Conservation (phyloP, 306 rosid species). For the Oxytropis ochrocephala region DNA sequence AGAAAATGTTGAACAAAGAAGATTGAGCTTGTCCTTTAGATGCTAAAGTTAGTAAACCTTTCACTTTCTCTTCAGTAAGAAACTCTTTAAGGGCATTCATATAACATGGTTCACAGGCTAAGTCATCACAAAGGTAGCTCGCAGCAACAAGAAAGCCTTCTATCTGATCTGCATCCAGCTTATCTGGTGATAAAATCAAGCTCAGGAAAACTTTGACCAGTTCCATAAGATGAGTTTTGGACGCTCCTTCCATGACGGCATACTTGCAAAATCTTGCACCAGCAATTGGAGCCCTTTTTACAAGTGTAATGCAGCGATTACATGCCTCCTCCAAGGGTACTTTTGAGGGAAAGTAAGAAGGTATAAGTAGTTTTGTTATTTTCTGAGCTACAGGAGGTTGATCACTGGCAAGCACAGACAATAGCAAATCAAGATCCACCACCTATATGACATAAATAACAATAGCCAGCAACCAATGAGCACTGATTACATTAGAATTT, state of each 20-base stretch:
- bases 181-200: slow-evolving; percentile 49
- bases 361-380: slow-evolving; percentile 69
- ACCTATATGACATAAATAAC: slow-evolving; percentile 41
- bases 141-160: slow-evolving; percentile 80
- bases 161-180: slow-evolving; percentile 37
- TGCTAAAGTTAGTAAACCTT: slow-evolving; percentile 47
- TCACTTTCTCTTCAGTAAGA: slow-evolving; percentile 52
- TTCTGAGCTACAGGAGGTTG: slow-evolving; percentile 74
- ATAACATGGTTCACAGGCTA: slow-evolving; percentile 42
- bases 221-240: slow-evolving; percentile 58
- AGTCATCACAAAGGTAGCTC: slow-evolving; percentile 47
- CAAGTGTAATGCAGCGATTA: slow-evolving; percentile 72
- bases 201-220: slow-evolving; percentile 51
- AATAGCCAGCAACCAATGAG: slow-evolving; percentile 13
- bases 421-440: slow-evolving; percentile 55
- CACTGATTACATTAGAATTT: neutral
- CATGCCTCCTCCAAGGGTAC: slow-evolving; percentile 74
- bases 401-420: slow-evolving; percentile 59
- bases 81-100: slow-evolving; percentile 51
- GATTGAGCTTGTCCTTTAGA: slow-evolving; percentile 59
- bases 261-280: slow-evolving; percentile 88
- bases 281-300: slow-evolving; percentile 76
- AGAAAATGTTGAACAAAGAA: slow-evolving; percentile 60
- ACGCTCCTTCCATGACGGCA: slow-evolving; percentile 59
- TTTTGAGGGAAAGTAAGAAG: slow-evolving; percentile 79